Conservation (phyloP, 345 rosid genomes). For the Moricandia moricandioides region DNA sequence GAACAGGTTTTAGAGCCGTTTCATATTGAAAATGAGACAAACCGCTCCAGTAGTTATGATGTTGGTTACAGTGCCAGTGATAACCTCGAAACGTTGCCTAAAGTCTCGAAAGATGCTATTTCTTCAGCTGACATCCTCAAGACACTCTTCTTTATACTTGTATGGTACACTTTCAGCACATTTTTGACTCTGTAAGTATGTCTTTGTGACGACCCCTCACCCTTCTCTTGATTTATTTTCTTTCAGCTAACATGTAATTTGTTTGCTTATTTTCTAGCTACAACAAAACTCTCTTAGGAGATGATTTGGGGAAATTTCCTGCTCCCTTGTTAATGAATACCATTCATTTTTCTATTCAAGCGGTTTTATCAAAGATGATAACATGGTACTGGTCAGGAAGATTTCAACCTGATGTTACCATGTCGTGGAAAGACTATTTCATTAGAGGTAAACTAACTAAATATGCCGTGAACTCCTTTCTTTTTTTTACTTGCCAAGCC, state of each 20-base stretch:
- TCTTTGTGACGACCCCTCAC: neutral
- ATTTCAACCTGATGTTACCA: slow-evolving; percentile 56
- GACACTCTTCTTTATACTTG: slow-evolving; percentile 88
- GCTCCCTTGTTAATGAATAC: slow-evolving; percentile 98
- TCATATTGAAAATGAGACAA: slow-evolving; percentile 55
- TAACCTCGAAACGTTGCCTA: slow-evolving; percentile 29
- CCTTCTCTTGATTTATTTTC: neutral
- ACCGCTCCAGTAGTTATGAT: slow-evolving; percentile 33
- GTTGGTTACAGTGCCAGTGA: slow-evolving; percentile 33
- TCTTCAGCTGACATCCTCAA: slow-evolving; percentile 73
- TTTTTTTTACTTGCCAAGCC: neutral
- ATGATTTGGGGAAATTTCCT: slow-evolving; percentile 91
- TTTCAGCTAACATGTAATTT: neutral
- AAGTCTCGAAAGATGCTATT: slow-evolving; percentile 38
- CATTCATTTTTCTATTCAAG: slow-evolving; percentile 89
- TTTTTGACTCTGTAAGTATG: slow-evolving; percentile 94
- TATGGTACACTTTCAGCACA: slow-evolving; percentile 99
- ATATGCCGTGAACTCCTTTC: neutral
- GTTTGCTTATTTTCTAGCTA: slow-evolving; percentile 49
- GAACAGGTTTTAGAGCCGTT: slow-evolving; percentile 43
- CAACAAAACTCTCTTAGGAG: slow-evolving; percentile 93
- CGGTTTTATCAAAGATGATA: slow-evolving; percentile 71
- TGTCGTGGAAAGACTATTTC: slow-evolving; percentile 87
- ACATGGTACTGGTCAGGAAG: slow-evolving; percentile 88
- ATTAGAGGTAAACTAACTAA: slow-evolving; percentile 54